Evolutionary conservation across 73 alveolate species (phyloP), one percentile per base, ranked within the genome.

Genomic region (Paramecium octaurelia): DNA sequence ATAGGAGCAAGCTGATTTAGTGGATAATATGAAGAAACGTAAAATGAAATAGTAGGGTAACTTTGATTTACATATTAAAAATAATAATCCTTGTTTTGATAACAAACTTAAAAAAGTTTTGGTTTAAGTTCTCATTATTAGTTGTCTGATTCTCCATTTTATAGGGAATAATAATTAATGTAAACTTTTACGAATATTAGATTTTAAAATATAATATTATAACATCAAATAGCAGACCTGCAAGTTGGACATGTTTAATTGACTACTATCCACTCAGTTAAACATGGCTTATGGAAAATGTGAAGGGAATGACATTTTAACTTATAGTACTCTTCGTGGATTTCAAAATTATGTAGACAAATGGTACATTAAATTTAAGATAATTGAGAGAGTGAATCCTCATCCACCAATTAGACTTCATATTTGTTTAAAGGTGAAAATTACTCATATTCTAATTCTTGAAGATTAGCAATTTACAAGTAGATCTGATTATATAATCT

Each of bases 181-280:
- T 54, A 18, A 54, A 2, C 6, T 18, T 54, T 54, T 4, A 54
- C 7, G 4, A 18, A 18, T 54, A 54, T 54, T 54, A 54, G 27
- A 54, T 54, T 54, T 54, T 1, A 54, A 54, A 54, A 18, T 54
- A 54, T 54, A 54, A 54, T 4, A 64, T 64, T 64, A 27, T 31
- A 64, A 64, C 7, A 64, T 64, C 84, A 64, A 64, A 64, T 24
- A 18, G 3, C 46, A 5, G 50, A 31, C 48, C 93, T 87, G 43
- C 93, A 87, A 23, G 70, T 68, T 16, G 93, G 93, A 31, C 93
- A 87, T 18, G 88, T 87, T 73, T 64, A 43, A 58, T 64, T 87
- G 18, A 87, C 76, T 3, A 36, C 68, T 8, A 87, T 18, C 93
- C 93, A 87, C 8, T 68, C 83, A 24, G 85, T 27, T 58, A 87